Evolutionary conservation across 345 rosid species (phyloP).

Genomic region (Balakata baccata): DNA sequence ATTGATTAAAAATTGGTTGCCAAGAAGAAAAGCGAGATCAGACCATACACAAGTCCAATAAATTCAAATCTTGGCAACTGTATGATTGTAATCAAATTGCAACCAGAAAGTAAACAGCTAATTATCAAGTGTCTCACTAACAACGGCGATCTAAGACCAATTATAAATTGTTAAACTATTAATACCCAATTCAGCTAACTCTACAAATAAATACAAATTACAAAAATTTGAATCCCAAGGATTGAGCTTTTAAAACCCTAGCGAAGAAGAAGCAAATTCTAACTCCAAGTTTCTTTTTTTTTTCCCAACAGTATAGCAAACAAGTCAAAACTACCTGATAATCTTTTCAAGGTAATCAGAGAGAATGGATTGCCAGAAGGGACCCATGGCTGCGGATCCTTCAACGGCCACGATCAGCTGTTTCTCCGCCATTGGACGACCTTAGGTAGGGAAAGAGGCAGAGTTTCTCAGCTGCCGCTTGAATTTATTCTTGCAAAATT

Average conservation of each 20-base stretch:
- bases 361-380: conserved; percentile 66
- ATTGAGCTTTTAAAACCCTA: not conserved
- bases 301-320: not conserved
- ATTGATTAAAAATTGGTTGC: too few relatives aligned
- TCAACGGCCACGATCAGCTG: conserved; percentile 87
- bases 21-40: not conserved
- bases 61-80: not conserved
- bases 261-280: not conserved
- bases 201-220: not conserved
- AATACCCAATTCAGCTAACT: not conserved
- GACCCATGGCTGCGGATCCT: conserved; percentile 91
- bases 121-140: not conserved
- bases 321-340: conserved; percentile 45
- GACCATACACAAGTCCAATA: not conserved
- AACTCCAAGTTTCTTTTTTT: not conserved
- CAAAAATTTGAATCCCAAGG: not conserved
- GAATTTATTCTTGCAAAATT: not conserved
- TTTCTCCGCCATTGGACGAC: conserved; percentile 53
- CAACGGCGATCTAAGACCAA: not conserved
- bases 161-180: not conserved
- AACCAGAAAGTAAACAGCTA: not conserved
- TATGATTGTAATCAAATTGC: not conserved
- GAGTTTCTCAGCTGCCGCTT: not conserved
- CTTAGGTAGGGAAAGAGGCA: not conserved
- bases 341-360: conserved; percentile 90